Base-by-base conservation (phyloP, 2,329 filamentous ascomycete genomes). In the Calonectria crousiana region DNA sequence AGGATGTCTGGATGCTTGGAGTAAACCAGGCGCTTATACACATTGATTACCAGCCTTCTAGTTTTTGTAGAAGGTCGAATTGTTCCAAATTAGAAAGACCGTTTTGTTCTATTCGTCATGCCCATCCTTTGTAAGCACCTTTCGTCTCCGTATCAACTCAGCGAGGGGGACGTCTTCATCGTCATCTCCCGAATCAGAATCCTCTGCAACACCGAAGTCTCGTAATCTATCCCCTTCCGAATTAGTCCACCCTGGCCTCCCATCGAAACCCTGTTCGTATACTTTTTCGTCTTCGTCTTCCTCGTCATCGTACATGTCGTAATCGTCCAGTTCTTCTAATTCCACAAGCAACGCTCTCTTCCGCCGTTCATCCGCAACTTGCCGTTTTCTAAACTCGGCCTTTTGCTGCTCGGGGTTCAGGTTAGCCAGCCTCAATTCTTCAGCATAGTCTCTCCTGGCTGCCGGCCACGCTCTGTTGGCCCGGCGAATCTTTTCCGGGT, bases 121-220 rank as follows among this genome's bases (percentile, higher is more conserved):
- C 4, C 70, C 78, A 30, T 85, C 83, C 30, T 78, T 83, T 28
- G 77, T 80, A 4, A 81, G 69, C 2, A 85, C 82, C 74, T 87
- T 90, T 75, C 92, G 85, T 76, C 92, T 86, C 62, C 90, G 86
- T 56, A 95, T 84, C 18, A 96, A 79, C 81, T 95, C 92, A 5
- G 90, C 92, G 51, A 96, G 84, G 0, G 94, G 94, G 18, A 96
- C 85, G 78, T 95, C 92, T 1, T 90, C 89, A 20, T 90, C 88
- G 10, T 84, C 83, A 5, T 81, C 80, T 4, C 75, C 53, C 11
- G 72, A 72, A 32, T 80, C 81, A 1, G 72, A 74, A 71, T 95
- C 93, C 79, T 95, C 93, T 78, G 96, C 95, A 0, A 97, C 94
- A 2, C 95, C 95, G 80, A 93, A 97, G 79, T 97, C 95, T 52